Evolutionary conservation across 768 basidiomycete genomes (phyloP).

Genomic region (Tubosaeta brunneosetosa): DNA sequence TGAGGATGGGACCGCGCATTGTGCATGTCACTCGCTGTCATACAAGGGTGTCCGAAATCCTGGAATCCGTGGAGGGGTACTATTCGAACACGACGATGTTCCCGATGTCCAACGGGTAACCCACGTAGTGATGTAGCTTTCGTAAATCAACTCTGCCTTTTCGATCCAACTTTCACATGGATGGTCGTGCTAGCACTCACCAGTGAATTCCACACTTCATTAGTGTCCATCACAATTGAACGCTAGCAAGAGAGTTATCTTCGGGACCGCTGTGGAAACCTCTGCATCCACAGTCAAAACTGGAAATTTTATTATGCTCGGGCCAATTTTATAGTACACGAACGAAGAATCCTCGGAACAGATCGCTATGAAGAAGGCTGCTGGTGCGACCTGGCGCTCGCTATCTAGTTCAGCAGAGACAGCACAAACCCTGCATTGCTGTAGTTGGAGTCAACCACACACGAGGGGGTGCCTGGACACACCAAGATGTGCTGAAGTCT

Average conservation of each 20-base stretch:
- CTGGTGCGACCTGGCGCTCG: slow-evolving; percentile 22
- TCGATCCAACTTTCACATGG: too few relatives aligned
- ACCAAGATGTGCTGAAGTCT: slow-evolving; percentile 66
- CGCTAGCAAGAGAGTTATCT: background rate
- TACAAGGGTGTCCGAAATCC: too few relatives aligned
- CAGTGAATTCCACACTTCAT: too few relatives aligned
- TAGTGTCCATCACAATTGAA: too few relatives aligned
- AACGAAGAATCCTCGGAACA: slow-evolving; percentile 74
- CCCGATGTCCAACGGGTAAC: too few relatives aligned
- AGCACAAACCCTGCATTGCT: slow-evolving; percentile 44
- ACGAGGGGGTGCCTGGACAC: slow-evolving; percentile 10
- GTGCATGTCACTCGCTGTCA: too few relatives aligned
- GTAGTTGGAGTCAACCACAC: background rate
- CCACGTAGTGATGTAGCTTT: too few relatives aligned
- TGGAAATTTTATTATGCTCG: slow-evolving; percentile 71
- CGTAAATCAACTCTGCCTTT: too few relatives aligned
- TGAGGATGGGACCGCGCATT: too few relatives aligned
- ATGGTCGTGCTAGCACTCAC: too few relatives aligned
- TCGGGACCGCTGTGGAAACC: background rate
- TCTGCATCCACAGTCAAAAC: slow-evolving; percentile 31
- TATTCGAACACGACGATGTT: too few relatives aligned
- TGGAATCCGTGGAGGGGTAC: too few relatives aligned
- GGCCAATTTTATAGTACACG: slow-evolving; percentile 79
- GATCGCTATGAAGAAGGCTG: slow-evolving; percentile 63
- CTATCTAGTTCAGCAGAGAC: slow-evolving; percentile 49